These are phyloP conservation scores for Penicillium ochrochloron DNA, from an alignment of 495 filamentous ascomycete genomes.

Conservation along the genomic window DNA sequence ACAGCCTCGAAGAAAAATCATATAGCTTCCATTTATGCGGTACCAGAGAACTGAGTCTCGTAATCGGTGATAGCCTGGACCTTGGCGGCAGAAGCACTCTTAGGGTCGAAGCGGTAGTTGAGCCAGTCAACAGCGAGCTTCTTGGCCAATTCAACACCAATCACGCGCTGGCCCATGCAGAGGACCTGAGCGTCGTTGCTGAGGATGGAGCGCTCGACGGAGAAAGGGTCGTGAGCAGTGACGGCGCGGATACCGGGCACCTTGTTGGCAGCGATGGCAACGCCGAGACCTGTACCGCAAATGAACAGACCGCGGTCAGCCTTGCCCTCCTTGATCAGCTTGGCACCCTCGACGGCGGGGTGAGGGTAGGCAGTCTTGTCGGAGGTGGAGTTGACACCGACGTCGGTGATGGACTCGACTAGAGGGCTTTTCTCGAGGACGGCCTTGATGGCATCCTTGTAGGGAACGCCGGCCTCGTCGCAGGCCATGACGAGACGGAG, in stretches of 20 bases:
- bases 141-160: constrained; percentile 79
- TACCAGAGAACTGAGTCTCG: constrained; percentile 58
- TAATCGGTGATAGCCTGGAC: constrained; percentile 75
- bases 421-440: constrained; percentile 69
- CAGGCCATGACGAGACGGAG: constrained; percentile 65
- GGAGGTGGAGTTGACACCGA: constrained; percentile 63
- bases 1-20: background rate
- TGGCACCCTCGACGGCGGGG: constrained; percentile 71
- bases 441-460: constrained; percentile 79
- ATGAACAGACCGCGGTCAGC: constrained; percentile 82
- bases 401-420: constrained; percentile 70
- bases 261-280: constrained; percentile 87
- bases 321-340: constrained; percentile 67
- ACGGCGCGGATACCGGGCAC: constrained; percentile 83
- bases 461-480: constrained; percentile 77
- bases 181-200: constrained; percentile 89
- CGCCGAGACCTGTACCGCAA: constrained; percentile 85
- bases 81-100: constrained; percentile 72
- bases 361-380: constrained; percentile 88
- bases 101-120: constrained; percentile 78
- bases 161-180: constrained; percentile 84
- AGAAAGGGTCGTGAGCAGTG: constrained; percentile 85
- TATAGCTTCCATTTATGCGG: constrained; percentile 22
- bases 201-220: constrained; percentile 77
- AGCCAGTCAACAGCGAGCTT: constrained; percentile 81